Base-by-base conservation (phyloP, 2,329 filamentous ascomycete genomes). In the Pseudodiploospora longispora region DNA sequence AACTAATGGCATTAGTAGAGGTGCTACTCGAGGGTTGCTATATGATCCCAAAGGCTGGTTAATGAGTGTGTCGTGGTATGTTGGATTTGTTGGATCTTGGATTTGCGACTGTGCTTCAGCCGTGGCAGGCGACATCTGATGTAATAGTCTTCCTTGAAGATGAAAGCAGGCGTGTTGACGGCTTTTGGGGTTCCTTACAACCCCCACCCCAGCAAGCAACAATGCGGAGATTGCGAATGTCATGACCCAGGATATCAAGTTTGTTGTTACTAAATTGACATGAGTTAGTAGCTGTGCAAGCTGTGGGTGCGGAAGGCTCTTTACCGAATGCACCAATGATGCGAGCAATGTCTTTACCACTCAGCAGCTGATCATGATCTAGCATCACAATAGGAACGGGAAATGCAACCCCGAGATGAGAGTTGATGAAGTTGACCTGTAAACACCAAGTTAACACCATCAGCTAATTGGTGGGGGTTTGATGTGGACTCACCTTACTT, bases 361-460 rank as follows among this genome's bases (percentile, higher is more conserved):
- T 54, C 6, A 68, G 48, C 8, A 63, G 51, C 6, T 64, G 48
- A 3, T 55, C 52, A n/a, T 59, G 52, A 34, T 66, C 64, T 10
- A 75, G 63, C 60, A 69, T 69, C 2, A 74, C 57, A 3, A 76
- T 64, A 0, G 74, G 73, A 3, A 75, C 63, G 0, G 69, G 67
- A 50, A 76, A 76, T 3, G 70, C 73, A 5, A 75, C 54, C 0
- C 72, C 72, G 50, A 76, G 66, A 52, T 76, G 69, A 3, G 64
- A 57, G 49, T 76, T 76, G 42, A 76, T 63, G 7, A 75, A 64
- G 39, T 75, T 65, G 27, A 73, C 62, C 71, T 76, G 40, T 1
- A 33, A n/a, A 19, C 19, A 19, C 19, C 19, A 19, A 19, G 19
- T 19, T 19, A 19, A 19, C 19, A 19, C 19, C 19, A 19, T 19